Conservation (phyloP, 441 rosid species). For the Populus hybrid region DNA sequence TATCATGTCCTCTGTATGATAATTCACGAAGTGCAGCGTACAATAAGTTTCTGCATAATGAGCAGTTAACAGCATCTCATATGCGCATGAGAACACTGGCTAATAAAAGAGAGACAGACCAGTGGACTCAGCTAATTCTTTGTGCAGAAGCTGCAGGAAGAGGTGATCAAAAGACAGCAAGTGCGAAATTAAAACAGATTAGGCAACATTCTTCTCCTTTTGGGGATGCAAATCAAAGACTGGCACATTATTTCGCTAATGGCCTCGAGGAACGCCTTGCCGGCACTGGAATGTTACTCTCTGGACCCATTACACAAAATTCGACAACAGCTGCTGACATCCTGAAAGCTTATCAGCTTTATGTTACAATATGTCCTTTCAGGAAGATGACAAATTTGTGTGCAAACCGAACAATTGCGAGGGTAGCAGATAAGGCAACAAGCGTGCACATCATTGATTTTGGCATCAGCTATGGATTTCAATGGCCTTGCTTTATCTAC, state of each 20-base stretch:
- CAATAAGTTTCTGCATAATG: conserved; percentile 17
- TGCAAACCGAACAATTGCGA: conserved; percentile 42
- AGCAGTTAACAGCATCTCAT: conserved; percentile 25
- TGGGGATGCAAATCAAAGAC: conserved; percentile 71
- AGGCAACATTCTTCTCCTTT: conserved; percentile 55
- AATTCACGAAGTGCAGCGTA: conserved; percentile 2
- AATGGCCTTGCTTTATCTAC: conserved; percentile 80
- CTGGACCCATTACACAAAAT: conserved; percentile 8
- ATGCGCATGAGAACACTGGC: conserved; percentile 27
- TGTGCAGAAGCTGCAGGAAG: conserved; percentile 71
- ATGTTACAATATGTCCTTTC: conserved; percentile 52
- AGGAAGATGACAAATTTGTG: conserved; percentile 50
- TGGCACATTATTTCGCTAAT: conserved; percentile 76
- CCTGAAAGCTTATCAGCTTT: conserved; percentile 58
- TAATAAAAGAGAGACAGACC: conserved; percentile 57
- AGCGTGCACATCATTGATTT: conserved; percentile 74
- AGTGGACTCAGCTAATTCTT: conserved; percentile 53
- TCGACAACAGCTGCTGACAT: conserved; percentile 50
- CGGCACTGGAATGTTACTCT: conserved; percentile 33
- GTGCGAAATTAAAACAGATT: conserved; percentile 57
- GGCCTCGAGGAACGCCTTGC: conserved; percentile 84
- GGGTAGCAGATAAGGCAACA: conserved; percentile 43
- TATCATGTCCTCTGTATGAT: conserved; percentile 12
- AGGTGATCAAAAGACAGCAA: conserved; percentile 56
- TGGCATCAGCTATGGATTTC: conserved; percentile 73